phyloP scores from a whole-genome alignment of 306 rosid genomes.

The Elaeagnus macrophylla region DNA sequence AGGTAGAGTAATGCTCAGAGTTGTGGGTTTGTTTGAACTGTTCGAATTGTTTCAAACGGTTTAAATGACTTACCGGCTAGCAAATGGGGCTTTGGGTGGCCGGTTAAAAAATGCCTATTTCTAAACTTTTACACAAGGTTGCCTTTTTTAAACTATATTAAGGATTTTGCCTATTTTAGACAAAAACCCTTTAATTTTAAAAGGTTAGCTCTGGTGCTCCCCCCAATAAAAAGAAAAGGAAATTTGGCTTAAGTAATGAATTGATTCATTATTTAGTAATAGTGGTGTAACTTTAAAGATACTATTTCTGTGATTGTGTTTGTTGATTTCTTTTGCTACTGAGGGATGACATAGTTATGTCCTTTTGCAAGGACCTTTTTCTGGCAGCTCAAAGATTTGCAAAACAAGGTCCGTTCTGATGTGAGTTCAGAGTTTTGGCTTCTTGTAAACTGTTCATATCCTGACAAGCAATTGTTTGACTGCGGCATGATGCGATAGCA shows the following conservation, averaged over 20 bases:
- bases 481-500: slow-evolving; percentile 94
- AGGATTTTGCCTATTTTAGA: too few relatives aligned
- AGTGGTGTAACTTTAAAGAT: slow-evolving; percentile 14
- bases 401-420: slow-evolving; percentile 66
- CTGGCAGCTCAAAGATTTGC: slow-evolving; percentile 83
- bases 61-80: too few relatives aligned
- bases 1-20: too few relatives aligned
- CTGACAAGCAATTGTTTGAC: slow-evolving; percentile 83
- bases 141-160: too few relatives aligned
- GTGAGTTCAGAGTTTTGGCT: slow-evolving; percentile 92
- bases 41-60: too few relatives aligned
- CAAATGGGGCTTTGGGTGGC: too few relatives aligned
- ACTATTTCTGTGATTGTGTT: slow-evolving; percentile 16
- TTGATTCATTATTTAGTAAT: slow-evolving; percentile 10
- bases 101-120: too few relatives aligned
- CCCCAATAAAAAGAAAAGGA: slow-evolving; percentile 8
- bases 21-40: too few relatives aligned
- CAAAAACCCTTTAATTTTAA: too few relatives aligned
- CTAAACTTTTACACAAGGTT: too few relatives aligned
- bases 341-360: slow-evolving; percentile 49
- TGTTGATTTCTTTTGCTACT: slow-evolving; percentile 17
- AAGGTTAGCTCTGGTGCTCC: slow-evolving; percentile 2
- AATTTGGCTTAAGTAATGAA: slow-evolving; percentile 1
- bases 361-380: slow-evolving; percentile 63
- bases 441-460: slow-evolving; percentile 60